Evolutionary conservation across 2,329 filamentous ascomycete species (phyloP).

Genomic region (Huntiella bhutanensis): DNA sequence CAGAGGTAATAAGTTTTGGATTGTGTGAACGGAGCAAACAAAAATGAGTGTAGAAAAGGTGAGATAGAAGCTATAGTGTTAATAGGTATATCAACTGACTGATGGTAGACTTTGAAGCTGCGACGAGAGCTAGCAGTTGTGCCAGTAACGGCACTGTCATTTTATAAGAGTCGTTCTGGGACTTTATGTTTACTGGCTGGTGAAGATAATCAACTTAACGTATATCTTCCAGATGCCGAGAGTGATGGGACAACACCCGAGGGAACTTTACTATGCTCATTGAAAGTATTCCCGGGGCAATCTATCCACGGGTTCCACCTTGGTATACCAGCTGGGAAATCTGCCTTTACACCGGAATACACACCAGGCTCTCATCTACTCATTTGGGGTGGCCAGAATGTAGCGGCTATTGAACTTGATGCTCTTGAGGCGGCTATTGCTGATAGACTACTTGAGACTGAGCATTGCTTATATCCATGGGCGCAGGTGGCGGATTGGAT

Average conservation of each 20-base stretch:
- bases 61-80: no score
- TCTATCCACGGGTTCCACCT: constrained; percentile 55
- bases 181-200: constrained; percentile 33
- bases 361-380: constrained; percentile 23
- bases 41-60: no score
- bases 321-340: constrained; percentile 1
- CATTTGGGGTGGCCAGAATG: constrained; percentile 50
- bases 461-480: constrained; percentile 1
- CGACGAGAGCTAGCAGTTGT: constrained; percentile 15
- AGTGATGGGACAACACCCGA: constrained; percentile 14
- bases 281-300: constrained; percentile 45
- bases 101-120: not conserved
- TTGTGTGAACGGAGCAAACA: no score
- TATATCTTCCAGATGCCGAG: constrained; percentile 23
- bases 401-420: constrained; percentile 20
- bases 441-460: not conserved
- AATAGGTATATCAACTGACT: no score
- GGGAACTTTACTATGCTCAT: constrained; percentile 19
- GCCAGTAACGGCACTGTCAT: constrained; percentile 41
- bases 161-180: constrained; percentile 22
- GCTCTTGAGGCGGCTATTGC: constrained; percentile 16
- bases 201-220: constrained; percentile 37
- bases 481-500: constrained; percentile 52
- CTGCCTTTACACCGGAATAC: not conserved
- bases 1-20: no score